phyloP scores from a whole-genome alignment of 2,329 filamentous ascomycete genomes.

The Diplodia mutila region DNA sequence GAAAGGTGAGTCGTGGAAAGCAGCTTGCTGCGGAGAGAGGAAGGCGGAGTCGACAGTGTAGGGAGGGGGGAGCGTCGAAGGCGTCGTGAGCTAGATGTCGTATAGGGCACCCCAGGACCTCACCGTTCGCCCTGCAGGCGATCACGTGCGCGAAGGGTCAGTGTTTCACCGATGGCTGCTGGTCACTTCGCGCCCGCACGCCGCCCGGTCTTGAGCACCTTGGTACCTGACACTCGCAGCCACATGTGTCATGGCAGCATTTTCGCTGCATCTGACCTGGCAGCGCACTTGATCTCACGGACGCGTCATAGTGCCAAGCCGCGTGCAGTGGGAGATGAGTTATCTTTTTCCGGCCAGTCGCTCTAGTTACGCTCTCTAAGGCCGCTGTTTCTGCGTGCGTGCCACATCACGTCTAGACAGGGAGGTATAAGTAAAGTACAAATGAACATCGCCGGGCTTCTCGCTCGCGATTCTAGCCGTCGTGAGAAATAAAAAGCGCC shows the following conservation, averaged over 20 bases:
- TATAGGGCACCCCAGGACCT: slow-evolving; percentile 12
- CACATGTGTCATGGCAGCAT: neutral
- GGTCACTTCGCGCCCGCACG: slow-evolving; percentile 3
- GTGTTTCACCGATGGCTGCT: slow-evolving; percentile 2
- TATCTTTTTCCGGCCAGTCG: slow-evolving; percentile 1
- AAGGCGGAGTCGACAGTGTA: slow-evolving; percentile 27
- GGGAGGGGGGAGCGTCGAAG: slow-evolving; percentile 21
- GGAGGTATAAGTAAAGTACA: slow-evolving; percentile 19
- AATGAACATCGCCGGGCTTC: slow-evolving; percentile 3
- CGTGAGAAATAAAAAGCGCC: slow-evolving; percentile 5
- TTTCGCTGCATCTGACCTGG: slow-evolving; percentile 9
- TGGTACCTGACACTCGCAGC: slow-evolving; percentile 3
- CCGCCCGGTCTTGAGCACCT: slow-evolving; percentile 1
- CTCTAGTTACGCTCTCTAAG: slow-evolving; percentile 14
- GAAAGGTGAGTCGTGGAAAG: slow-evolving; percentile 14
- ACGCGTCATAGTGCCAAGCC: slow-evolving; percentile 1
- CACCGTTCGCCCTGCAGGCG: slow-evolving; percentile 9
- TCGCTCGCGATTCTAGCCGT: slow-evolving; percentile 1
- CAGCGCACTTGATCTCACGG: slow-evolving; percentile 12
- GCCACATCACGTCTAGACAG: slow-evolving; percentile 13
- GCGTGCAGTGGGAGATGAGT: slow-evolving; percentile 1
- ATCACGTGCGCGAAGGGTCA: slow-evolving; percentile 6
- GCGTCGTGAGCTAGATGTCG: slow-evolving; percentile 29
- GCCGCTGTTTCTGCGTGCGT: neutral
- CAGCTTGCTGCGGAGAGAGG: slow-evolving; percentile 18